phyloP scores from a whole-genome alignment of 2,329 filamentous ascomycete species.

The Pezicula neosporulosa region DNA sequence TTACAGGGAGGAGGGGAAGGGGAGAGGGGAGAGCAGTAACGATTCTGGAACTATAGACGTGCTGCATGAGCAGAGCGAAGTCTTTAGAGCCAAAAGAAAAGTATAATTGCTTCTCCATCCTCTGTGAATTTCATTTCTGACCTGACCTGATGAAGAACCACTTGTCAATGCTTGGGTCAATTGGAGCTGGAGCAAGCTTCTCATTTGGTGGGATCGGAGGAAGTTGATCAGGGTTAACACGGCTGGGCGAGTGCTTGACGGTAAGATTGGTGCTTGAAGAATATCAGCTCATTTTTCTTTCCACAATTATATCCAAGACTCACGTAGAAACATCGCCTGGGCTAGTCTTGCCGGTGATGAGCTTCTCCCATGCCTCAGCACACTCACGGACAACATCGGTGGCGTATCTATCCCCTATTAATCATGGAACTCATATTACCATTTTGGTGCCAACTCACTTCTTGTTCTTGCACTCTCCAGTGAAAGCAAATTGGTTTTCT shows the following conservation, averaged over 20 bases:
- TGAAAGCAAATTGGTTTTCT: constrained; percentile 99
- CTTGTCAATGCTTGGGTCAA: constrained; percentile 97
- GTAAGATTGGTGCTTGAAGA: constrained; percentile 72
- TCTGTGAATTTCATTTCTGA: too few species aligned
- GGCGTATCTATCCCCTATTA: constrained; percentile 67
- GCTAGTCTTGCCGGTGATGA: constrained; percentile 85
- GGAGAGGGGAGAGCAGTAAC: constrained; percentile 46
- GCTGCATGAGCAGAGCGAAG: too few species aligned
- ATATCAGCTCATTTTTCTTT: constrained; percentile 24
- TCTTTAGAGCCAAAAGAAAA: too few species aligned
- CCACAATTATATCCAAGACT: constrained; percentile 34
- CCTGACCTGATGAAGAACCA: constrained; percentile 88
- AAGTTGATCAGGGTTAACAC: constrained; percentile 65
- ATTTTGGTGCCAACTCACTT: constrained; percentile 50
- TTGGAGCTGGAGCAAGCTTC: constrained; percentile 80
- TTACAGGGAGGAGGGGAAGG: too few species aligned
- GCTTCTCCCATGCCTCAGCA: constrained; percentile 92
- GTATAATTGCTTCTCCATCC: too few species aligned
- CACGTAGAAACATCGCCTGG: constrained; percentile 79
- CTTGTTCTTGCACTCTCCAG: constrained; percentile 99
- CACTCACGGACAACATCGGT: constrained; percentile 95
- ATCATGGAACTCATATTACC: constrained; percentile 2
- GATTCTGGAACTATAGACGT: too few species aligned
- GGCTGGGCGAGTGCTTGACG: constrained; percentile 69
- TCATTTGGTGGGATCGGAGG: constrained; percentile 75